Conservation (phyloP, 306 rosid genomes). For the Cucurbita argyrosperma region DNA sequence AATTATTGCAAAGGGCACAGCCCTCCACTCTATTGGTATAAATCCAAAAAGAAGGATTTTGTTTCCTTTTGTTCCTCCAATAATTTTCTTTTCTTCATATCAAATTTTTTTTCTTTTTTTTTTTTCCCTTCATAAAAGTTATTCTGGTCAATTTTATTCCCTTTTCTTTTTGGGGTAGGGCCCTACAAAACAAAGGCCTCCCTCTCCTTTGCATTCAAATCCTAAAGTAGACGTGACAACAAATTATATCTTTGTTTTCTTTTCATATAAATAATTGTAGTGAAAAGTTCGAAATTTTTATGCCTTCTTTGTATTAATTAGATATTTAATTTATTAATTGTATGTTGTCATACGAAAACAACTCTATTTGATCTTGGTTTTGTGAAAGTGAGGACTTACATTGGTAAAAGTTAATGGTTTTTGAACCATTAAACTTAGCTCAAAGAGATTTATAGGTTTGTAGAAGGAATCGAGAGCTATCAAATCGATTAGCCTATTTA, state of each 20-base stretch:
- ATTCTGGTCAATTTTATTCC: slow-evolving; percentile 5
- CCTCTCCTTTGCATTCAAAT: not conserved
- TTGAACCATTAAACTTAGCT: not conserved
- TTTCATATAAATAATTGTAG: not conserved
- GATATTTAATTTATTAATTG: not conserved
- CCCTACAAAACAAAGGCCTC: not conserved
- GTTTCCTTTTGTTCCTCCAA: slow-evolving; percentile 3
- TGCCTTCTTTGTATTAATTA: not conserved
- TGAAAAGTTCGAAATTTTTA: not conserved
- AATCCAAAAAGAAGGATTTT: slow-evolving; percentile 8
- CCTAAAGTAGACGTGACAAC: not conserved
- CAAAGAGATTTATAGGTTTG: no score
- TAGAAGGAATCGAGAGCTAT: no score
- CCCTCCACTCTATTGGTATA: not conserved
- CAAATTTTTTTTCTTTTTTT: no score
- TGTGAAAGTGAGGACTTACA: not conserved
- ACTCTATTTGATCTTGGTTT: not conserved
- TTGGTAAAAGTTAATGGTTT: not conserved
- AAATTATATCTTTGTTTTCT: not conserved
- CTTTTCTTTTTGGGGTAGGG: not conserved
- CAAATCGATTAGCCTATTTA: no score
- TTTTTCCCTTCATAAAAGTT: not conserved
- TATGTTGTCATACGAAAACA: not conserved
- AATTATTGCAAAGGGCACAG: not conserved
- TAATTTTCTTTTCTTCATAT: not conserved